Evolutionary conservation across 352 stramenopile species (phyloP), one percentile per base, ranked within the genome.

Genomic region (Pilasporangium apinafurcum): DNA sequence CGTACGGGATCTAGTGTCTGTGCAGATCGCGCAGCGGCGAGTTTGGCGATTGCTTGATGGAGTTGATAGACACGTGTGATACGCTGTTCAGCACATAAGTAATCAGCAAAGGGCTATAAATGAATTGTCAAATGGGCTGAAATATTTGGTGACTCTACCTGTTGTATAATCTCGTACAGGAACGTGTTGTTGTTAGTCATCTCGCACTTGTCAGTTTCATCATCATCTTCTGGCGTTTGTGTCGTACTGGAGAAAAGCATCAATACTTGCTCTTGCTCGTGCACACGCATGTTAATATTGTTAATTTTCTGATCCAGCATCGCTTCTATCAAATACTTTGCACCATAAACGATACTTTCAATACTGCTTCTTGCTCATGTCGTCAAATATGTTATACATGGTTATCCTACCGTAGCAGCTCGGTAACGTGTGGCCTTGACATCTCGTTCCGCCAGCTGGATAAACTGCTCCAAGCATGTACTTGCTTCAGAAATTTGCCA

Each of bases 291-390:
- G 31, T 75, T 76, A 24, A 43, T 55, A 37, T 82, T 74, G 32
- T 49, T 28, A 21, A 83, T 28, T 51, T 85, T 85, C 36, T 90
- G 74, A 28, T 85, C 62, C 4, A 86, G 53, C 44, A 81, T 68
- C 6, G 51, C 51, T 37, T 79, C 55, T 8, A 90, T 59, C 1
- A 90, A 54, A n/a, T n/a, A n/a, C n/a, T n/a, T n/a, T n/a, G n/a
- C n/a, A n/a, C n/a, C n/a, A n/a, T n/a, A n/a, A n/a, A n/a, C n/a
- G n/a, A n/a, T n/a, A n/a, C n/a, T n/a, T n/a, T n/a, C n/a, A n/a
- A n/a, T n/a, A n/a, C n/a, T n/a, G n/a, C n/a, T n/a, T n/a, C n/a
- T n/a, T n/a, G n/a, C n/a, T n/a, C n/a, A n/a, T n/a, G n/a, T n/a
- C n/a, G n/a, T n/a, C n/a, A n/a, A n/a, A n/a, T n/a, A n/a, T n/a